phyloP scores from a whole-genome alignment of 257 asterid species.

The Solanum phureja region DNA sequence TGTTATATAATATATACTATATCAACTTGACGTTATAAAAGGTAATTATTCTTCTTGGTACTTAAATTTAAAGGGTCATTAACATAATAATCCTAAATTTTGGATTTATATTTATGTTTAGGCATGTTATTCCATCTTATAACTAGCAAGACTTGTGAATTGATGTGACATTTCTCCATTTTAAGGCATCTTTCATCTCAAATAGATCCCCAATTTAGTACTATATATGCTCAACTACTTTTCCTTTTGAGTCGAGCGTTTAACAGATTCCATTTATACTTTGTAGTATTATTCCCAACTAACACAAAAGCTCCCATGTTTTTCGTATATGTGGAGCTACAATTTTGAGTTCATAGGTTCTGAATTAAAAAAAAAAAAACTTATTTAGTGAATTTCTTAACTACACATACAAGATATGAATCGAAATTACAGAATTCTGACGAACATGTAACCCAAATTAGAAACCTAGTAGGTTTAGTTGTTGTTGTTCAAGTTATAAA shows the following conservation, averaged over 20 bases:
- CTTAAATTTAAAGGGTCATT: background rate
- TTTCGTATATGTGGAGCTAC: background rate
- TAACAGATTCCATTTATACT: background rate
- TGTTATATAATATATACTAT: too few relatives aligned
- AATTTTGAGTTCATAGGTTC: background rate
- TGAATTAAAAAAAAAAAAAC: background rate
- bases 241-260: background rate
- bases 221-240: background rate
- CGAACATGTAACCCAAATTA: background rate
- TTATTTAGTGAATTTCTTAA: background rate
- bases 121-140: background rate
- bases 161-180: background rate
- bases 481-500: background rate
- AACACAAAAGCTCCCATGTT: background rate
- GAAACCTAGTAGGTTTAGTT: background rate
- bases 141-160: background rate
- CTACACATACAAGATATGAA: too few relatives aligned
- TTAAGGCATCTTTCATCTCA: background rate
- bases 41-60: too few relatives aligned
- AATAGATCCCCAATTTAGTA: background rate
- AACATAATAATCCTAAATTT: background rate
- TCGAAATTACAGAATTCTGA: too few relatives aligned
- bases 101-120: background rate
- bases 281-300: background rate
- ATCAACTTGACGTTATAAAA: too few relatives aligned